Base-by-base conservation (phyloP, 116 monocot genomes). In the Trichopus zeylanicus region DNA sequence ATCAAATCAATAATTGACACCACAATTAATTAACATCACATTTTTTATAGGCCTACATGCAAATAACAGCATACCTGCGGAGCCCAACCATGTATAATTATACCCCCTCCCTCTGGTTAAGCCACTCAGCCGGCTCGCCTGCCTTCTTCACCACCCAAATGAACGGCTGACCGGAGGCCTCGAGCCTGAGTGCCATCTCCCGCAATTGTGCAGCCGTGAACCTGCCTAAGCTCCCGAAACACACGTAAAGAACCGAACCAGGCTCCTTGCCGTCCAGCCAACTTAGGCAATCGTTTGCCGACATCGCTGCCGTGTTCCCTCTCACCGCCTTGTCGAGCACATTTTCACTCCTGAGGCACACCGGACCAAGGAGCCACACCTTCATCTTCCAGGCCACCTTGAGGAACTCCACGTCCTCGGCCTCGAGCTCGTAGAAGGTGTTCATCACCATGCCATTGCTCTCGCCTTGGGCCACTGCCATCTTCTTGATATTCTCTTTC, bases 321-420 rank as follows among this genome's bases (percentile, higher is more conserved):
- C 8, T 20, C 25, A 1, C 3, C 8, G 29, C 23, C 57, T 35
- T 49, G 13, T 56, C 63, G 18, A 3, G 15, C 0, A 11, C 6
- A n/a, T 57, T 26, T 6, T 29, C 33, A 35, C 65, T 59, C 66
- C 53, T 46, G 1, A 84, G 47, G 1, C 60, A 62, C 0, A 78
- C 52, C 0, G 84, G 84, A 1, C 84, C 79, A 19, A 75, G 49
- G 23, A 57, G 54, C 72, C 72, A 84, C 7, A 69, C 56, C 38
- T 21, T 55, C 29, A 19, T 22, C 8, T 26, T 28, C 2, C 46
- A 11, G 18, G 5, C 73, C 55, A 73, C 2, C 39, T 69, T 68
- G 29, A 39, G 39, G 42, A 65, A 65, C 28, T 49, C 62, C 20
- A 56, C 57, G 27, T n/a, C n/a, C n/a, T n/a, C n/a, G n/a, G n/a